phyloP scores from a whole-genome alignment of 805 yeast genomes.

The Barnettozyma siamensis region DNA sequence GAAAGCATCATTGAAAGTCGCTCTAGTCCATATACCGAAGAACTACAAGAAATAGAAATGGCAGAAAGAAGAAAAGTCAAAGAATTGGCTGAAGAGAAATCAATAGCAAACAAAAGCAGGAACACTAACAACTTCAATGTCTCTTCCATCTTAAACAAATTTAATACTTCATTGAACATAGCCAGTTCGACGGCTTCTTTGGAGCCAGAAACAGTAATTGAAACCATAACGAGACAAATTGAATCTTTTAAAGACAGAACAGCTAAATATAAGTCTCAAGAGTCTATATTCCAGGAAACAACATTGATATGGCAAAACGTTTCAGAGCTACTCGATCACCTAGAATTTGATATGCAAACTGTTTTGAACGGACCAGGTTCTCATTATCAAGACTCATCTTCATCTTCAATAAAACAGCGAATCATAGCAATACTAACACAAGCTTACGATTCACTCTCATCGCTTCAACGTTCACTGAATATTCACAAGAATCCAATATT shows the following conservation, averaged over 20 bases:
- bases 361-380: neutral
- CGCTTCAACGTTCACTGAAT: slow-evolving; percentile 4
- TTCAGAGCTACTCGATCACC: slow-evolving; percentile 12
- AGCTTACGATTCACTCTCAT: slow-evolving; percentile 2
- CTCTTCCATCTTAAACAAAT: neutral
- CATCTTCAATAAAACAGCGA: slow-evolving; percentile 1
- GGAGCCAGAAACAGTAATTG: slow-evolving; percentile 11
- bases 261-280: slow-evolving; percentile 7
- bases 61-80: slow-evolving; percentile 28
- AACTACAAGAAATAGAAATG: slow-evolving; percentile 33
- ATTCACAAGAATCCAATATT: slow-evolving; percentile 11
- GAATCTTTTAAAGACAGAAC: slow-evolving; percentile 16
- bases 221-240: slow-evolving; percentile 18
- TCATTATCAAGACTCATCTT: neutral
- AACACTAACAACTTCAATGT: neutral
- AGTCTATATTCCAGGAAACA: slow-evolving; percentile 14
- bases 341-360: slow-evolving; percentile 14
- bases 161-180: neutral
- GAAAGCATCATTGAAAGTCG: slow-evolving; percentile 44
- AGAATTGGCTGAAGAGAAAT: slow-evolving; percentile 4
- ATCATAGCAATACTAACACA: slow-evolving; percentile 2
- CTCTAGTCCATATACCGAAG: slow-evolving; percentile 37
- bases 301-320: slow-evolving; percentile 19
- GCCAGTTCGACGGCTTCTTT: no score
- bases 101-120: neutral